These are phyloP conservation scores for Ceratocystiopsis sp. DNA, from an alignment of 2,329 filamentous ascomycete genomes.

Conservation along the genomic window DNA sequence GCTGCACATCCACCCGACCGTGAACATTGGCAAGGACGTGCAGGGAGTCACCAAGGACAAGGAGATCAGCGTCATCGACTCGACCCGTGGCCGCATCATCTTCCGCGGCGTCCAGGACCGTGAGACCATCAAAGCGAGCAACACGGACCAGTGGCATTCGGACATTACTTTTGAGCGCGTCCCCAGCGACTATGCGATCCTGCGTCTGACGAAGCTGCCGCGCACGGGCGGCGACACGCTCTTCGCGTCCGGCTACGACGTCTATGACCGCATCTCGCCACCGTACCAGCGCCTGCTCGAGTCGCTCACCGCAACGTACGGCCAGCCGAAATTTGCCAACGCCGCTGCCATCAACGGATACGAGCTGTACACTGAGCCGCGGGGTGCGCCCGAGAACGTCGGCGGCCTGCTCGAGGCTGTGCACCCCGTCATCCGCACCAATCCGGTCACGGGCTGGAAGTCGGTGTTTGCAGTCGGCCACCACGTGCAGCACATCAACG, in stretches of 20 bases:
- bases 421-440: conserved; percentile 38
- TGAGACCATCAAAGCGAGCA: conserved; percentile 12
- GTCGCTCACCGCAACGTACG: conserved; percentile 35
- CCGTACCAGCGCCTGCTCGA: conserved; percentile 40
- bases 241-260: conserved; percentile 26
- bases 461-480: conserved; percentile 33
- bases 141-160: conserved; percentile 28
- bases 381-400: conserved; percentile 33
- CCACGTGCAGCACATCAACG: conserved; percentile 34
- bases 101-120: conserved; percentile 16
- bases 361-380: conserved; percentile 25
- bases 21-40: conserved; percentile 35
- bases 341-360: conserved; percentile 27
- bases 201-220: conserved; percentile 22
- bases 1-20: conserved; percentile 43
- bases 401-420: conserved; percentile 29
- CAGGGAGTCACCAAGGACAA: conserved; percentile 26
- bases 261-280: conserved; percentile 30
- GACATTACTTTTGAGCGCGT: conserved; percentile 31
- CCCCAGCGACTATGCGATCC: conserved; percentile 34
- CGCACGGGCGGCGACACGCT: conserved; percentile 20
- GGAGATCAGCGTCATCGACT: conserved; percentile 43
- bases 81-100: conserved; percentile 17
- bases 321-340: conserved; percentile 30
- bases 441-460: conserved; percentile 42